Percentiles rank a stretch among this genome's conserved stretches.
phyloP scores from a whole-genome alignment of 164 flowering plant species.

The Magnolia officinalis region DNA sequence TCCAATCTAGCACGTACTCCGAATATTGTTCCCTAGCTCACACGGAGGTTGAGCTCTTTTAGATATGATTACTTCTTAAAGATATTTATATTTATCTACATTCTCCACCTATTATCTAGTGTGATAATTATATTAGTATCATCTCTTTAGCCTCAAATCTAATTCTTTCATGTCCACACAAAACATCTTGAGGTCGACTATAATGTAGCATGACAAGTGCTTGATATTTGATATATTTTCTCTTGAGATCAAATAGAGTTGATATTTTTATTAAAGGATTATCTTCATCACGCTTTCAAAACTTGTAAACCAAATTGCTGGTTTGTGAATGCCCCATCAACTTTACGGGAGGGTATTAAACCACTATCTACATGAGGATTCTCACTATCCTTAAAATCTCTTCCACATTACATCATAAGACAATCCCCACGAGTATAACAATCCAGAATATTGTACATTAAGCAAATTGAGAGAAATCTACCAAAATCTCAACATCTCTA shows the following conservation, averaged over 20 bases:
- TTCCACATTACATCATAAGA: too few relatives aligned
- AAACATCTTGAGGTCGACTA: not conserved
- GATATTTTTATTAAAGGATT: not conserved
- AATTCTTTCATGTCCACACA: not conserved
- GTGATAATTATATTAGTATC: not conserved
- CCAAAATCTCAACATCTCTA: too few relatives aligned
- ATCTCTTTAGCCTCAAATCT: not conserved
- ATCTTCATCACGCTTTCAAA: too few relatives aligned
- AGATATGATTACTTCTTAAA: not conserved
- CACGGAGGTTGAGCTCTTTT: not conserved
- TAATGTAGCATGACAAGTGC: too few relatives aligned
- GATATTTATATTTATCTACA: not conserved
- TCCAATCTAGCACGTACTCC: not conserved
- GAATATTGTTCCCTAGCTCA: not conserved
- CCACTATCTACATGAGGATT: too few relatives aligned
- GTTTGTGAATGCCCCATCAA: too few relatives aligned
- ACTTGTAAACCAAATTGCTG: too few relatives aligned
- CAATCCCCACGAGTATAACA: too few relatives aligned
- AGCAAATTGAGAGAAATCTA: too few relatives aligned
- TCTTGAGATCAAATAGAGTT: not conserved
- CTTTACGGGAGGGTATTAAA: too few relatives aligned
- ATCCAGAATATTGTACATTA: too few relatives aligned
- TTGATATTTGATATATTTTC: not conserved
- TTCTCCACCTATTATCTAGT: not conserved
- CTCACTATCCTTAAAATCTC: too few relatives aligned